These are phyloP conservation scores for Alnus glutinosa DNA, from an alignment of 306 rosid species.

Conservation along the genomic window DNA sequence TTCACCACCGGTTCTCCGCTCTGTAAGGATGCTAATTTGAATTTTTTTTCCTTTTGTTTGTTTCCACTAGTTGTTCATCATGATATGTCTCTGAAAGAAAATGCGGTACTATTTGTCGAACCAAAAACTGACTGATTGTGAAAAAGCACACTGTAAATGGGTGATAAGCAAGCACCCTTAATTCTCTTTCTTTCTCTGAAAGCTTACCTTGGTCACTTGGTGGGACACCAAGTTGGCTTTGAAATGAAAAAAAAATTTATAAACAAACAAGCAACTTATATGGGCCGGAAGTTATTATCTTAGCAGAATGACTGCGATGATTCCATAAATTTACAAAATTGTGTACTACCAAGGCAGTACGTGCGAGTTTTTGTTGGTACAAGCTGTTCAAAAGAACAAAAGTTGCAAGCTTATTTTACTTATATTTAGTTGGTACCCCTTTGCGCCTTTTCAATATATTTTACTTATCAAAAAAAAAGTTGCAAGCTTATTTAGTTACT, in stretches of 20 bases:
- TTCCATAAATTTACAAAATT: neutral
- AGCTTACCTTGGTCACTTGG: neutral
- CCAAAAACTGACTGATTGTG: neutral
- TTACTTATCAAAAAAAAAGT: too few species aligned
- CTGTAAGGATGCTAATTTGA: constrained; percentile 38
- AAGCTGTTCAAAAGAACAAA: neutral
- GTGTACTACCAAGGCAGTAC: neutral
- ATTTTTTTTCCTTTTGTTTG: neutral
- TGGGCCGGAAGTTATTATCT: neutral
- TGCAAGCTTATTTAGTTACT: neutral
- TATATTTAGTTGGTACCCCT: too few species aligned
- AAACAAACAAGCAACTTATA: neutral
- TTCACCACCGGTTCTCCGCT: constrained; percentile 73
- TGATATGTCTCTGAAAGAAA: too few species aligned
- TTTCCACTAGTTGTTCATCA: too few species aligned
- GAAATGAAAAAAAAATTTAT: neutral
- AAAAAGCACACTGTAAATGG: neutral
- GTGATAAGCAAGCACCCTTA: neutral
- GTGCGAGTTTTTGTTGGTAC: neutral
- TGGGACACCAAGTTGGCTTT: neutral
- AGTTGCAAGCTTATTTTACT: neutral
- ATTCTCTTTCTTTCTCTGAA: neutral
- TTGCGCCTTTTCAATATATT: too few species aligned
- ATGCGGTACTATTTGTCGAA: too few species aligned
- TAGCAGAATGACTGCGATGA: neutral